Conservation (phyloP, 164 flowering plant genomes). For the Stephania japonica region DNA sequence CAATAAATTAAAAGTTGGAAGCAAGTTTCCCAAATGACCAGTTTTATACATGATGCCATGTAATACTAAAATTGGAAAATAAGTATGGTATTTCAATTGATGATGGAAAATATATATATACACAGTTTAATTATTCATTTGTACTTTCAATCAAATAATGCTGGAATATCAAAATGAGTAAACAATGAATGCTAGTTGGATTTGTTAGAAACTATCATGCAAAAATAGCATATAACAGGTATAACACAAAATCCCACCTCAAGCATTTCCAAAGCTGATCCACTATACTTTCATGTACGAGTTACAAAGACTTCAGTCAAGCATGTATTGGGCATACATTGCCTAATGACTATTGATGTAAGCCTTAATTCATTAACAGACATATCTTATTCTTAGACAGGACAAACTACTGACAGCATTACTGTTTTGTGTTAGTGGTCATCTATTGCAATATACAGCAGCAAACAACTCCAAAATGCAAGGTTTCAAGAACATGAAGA, state of each 20-base stretch:
- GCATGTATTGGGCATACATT: background rate
- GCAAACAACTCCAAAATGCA: background rate
- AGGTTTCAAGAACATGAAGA: background rate
- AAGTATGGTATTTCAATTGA: background rate
- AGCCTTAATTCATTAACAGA: background rate
- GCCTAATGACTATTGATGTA: background rate
- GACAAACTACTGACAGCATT: background rate
- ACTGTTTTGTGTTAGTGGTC: background rate
- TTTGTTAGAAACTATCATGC: background rate
- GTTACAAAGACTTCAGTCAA: background rate
- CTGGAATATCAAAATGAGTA: background rate
- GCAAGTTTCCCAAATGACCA: background rate
- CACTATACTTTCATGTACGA: background rate
- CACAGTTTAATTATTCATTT: background rate
- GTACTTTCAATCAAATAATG: background rate
- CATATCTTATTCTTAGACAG: background rate
- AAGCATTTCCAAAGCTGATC: background rate
- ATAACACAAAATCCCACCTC: background rate
- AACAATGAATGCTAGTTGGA: background rate
- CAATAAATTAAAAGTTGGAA: background rate
- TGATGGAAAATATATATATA: background rate
- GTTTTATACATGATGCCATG: background rate
- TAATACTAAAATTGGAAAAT: background rate
- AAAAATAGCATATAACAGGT: background rate
- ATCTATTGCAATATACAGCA: no score